Conservation (phyloP, 495 filamentous ascomycete species). For the Rostrohypoxylon terebratum region DNA sequence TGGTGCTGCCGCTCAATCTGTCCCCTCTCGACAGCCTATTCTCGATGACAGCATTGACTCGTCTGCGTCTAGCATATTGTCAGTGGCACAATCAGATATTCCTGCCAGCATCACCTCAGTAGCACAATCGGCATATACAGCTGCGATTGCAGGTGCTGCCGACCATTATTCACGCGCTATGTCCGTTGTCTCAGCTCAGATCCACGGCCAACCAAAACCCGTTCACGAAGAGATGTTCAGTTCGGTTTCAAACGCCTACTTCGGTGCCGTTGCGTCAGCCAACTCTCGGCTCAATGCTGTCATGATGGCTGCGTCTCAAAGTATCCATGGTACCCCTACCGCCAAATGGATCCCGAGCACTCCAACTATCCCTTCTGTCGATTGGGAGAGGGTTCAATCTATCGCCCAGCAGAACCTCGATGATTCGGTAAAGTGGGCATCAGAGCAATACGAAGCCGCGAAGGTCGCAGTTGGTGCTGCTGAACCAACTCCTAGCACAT, state of each 20-base stretch:
- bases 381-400: constrained; percentile 60
- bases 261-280: constrained; percentile 70
- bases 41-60: constrained; percentile 55
- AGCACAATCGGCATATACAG: constrained; percentile 70
- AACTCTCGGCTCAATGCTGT: constrained; percentile 67
- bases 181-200: constrained; percentile 70
- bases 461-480: constrained; percentile 67
- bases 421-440: constrained; percentile 72
- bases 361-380: constrained; percentile 52
- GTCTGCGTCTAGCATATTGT: constrained; percentile 72
- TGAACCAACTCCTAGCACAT: constrained; percentile 64
- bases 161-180: constrained; percentile 74
- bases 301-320: constrained; percentile 58
- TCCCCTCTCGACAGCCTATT: constrained; percentile 55
- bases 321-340: constrained; percentile 60
- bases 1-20: constrained; percentile 59
- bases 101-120: constrained; percentile 49
- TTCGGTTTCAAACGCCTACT: constrained; percentile 76
- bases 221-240: constrained; percentile 72
- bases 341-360: constrained; percentile 41
- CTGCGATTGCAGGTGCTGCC: constrained; percentile 69
- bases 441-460: constrained; percentile 70
- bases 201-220: constrained; percentile 72
- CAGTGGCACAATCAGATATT: constrained; percentile 66
- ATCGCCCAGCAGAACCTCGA: constrained; percentile 73